phyloP scores from a whole-genome alignment of 371 early-diverging fungal genomes.

The Mucor piriformis region DNA sequence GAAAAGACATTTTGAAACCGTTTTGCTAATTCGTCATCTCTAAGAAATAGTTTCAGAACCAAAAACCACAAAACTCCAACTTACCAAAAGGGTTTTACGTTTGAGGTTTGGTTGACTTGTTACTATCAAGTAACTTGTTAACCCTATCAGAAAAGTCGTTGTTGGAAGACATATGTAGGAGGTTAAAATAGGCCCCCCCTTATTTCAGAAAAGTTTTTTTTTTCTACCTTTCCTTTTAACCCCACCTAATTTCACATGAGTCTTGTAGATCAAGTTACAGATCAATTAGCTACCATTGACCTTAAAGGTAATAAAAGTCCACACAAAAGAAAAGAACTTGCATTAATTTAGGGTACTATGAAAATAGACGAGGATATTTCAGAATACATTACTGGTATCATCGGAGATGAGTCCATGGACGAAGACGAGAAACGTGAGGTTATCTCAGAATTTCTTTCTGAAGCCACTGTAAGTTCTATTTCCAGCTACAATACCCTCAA shows the following conservation, averaged over 20 bases:
- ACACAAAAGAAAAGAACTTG: neutral
- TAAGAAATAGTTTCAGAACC: too few species aligned
- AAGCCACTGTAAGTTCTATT: slow-evolving; percentile 42
- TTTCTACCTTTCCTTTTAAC: neutral
- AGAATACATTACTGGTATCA: slow-evolving; percentile 60
- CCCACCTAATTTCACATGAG: slow-evolving; percentile 22
- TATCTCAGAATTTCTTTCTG: slow-evolving; percentile 55
- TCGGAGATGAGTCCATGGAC: slow-evolving; percentile 56
- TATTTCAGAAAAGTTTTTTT: neutral
- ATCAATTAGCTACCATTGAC: slow-evolving; percentile 27
- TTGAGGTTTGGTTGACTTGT: neutral
- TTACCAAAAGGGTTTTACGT: neutral
- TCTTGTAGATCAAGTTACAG: slow-evolving; percentile 32
- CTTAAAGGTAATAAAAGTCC: slow-evolving; percentile 26
- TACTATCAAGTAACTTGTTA: neutral
- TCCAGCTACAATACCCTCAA: neutral
- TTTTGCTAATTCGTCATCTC: slow-evolving; percentile 34
- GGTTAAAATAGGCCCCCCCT: slow-evolving; percentile 1
- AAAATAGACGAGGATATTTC: slow-evolving; percentile 49
- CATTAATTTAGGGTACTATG: neutral
- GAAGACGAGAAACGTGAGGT: slow-evolving; percentile 62
- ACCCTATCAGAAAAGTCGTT: slow-evolving; percentile 11
- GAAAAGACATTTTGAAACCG: slow-evolving; percentile 38
- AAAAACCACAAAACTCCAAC: too few species aligned
- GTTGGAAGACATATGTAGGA: neutral